A percentile compares a stretch with the other conserved stretches of the same genome.
Conservation (phyloP, 2,329 filamentous ascomycete species). For the Ambrosiella beaveri region DNA sequence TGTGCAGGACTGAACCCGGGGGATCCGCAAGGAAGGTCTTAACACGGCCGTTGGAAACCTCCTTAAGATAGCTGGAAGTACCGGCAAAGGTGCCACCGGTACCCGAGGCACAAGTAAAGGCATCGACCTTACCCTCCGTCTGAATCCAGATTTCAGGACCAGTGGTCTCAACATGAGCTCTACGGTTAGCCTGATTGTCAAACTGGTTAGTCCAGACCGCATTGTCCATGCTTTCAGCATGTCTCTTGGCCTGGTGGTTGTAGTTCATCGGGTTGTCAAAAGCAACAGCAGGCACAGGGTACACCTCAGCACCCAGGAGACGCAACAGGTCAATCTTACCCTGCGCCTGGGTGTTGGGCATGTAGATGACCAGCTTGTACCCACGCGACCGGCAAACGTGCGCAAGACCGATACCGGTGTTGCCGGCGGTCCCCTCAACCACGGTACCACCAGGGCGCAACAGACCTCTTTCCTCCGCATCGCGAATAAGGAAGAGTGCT, state of each 20-base stretch:
- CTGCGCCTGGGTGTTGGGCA: constrained; percentile 97
- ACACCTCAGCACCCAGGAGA: constrained; percentile 82
- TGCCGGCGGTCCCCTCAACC: constrained; percentile 91
- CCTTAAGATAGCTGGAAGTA: constrained; percentile 75
- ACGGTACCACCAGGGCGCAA: constrained; percentile 79
- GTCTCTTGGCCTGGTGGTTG: constrained; percentile 84
- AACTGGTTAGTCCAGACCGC: constrained; percentile 99
- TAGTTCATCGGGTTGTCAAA: constrained; percentile 95
- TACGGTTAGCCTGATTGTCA: constrained; percentile 85
- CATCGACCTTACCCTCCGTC: constrained; percentile 70
- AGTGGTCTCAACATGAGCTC: constrained; percentile 90
- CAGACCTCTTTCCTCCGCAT: constrained; percentile 77
- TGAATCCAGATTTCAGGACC: constrained; percentile 96
- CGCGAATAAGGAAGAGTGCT: constrained; percentile 80
- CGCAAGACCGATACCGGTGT: constrained; percentile 93
- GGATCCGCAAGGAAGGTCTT: constrained; percentile 87
- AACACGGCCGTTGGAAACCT: constrained; percentile 57
- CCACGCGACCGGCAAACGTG: constrained; percentile 87
- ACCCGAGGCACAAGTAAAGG: constrained; percentile 88
- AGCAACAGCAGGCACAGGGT: constrained; percentile 86
- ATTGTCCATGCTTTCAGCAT: constrained; percentile 72
- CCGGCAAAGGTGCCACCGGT: constrained; percentile 86
- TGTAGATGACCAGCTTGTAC: constrained; percentile 96
- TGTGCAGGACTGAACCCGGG: constrained; percentile 81
- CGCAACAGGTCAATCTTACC: constrained; percentile 91